Conservation (phyloP, 2,329 filamentous ascomycete genomes). For the Trichoderma simmonsii region DNA sequence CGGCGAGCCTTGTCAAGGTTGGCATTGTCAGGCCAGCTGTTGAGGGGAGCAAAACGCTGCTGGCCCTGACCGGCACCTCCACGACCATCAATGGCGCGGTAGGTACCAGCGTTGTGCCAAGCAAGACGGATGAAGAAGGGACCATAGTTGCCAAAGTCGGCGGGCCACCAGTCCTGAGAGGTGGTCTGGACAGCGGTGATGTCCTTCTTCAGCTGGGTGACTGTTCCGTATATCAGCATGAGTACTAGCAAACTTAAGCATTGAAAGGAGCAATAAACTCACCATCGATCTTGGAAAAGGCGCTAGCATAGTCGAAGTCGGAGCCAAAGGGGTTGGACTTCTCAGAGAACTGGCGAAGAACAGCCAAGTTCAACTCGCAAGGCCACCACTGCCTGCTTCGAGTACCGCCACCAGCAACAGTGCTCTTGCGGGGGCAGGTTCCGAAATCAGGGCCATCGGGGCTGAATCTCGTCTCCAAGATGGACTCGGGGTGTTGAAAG, state of each 20-base stretch:
- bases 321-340: constrained; percentile 59
- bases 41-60: constrained; percentile 66
- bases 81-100: constrained; percentile 69
- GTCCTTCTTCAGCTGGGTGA: constrained; percentile 67
- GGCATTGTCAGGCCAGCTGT: constrained; percentile 76
- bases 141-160: constrained; percentile 76
- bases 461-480: constrained; percentile 16
- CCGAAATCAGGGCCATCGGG: constrained; percentile 18
- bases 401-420: constrained; percentile 60
- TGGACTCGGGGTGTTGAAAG: constrained; percentile 6
- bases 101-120: constrained; percentile 77
- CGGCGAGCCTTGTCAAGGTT: constrained; percentile 76
- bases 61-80: constrained; percentile 61
- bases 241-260: neutral
- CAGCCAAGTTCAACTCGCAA: constrained; percentile 61
- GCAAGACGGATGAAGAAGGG: constrained; percentile 76
- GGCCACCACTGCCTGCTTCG: constrained; percentile 74
- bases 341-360: constrained; percentile 66
- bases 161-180: constrained; percentile 77
- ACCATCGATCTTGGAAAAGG: constrained; percentile 61
- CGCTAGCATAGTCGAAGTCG: constrained; percentile 67
- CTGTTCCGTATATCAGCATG: neutral
- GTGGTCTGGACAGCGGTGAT: constrained; percentile 66
- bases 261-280: constrained; percentile 48
- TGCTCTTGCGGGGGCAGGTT: constrained; percentile 24